A percentile compares a stretch with the other conserved stretches of the same genome.
Conservation (phyloP, 352 stramenopile genomes). For the Pythium graminicola region DNA sequence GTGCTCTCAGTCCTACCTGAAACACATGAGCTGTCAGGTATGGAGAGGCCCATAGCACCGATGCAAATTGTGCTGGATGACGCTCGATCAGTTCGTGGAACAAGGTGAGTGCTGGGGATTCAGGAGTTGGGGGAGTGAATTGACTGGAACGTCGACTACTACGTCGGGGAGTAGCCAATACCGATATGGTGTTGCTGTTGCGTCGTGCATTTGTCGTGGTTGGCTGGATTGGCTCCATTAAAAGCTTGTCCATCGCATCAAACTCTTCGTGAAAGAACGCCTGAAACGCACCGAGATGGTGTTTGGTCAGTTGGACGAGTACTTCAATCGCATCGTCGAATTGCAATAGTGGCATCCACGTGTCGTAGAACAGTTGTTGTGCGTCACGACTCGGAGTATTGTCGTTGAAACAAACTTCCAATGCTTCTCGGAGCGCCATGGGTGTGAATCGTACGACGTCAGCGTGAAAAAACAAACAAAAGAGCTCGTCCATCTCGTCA, state of each 20-base stretch:
- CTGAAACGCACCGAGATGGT: slow-evolving; percentile 31
- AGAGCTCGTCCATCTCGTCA: slow-evolving; percentile 35
- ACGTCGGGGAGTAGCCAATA: neutral
- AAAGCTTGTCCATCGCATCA: slow-evolving; percentile 41
- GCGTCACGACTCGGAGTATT: slow-evolving; percentile 9
- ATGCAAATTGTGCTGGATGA: slow-evolving; percentile 41
- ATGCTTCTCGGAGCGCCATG: slow-evolving; percentile 26
- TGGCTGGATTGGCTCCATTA: slow-evolving; percentile 22
- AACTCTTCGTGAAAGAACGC: slow-evolving; percentile 42
- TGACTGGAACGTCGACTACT: neutral
- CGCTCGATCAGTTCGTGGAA: slow-evolving; percentile 63
- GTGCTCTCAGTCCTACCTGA: slow-evolving; percentile 50
- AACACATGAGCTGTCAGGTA: slow-evolving; percentile 67
- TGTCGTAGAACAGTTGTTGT: slow-evolving; percentile 31
- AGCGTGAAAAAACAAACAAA: slow-evolving; percentile 29
- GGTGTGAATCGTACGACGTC: slow-evolving; percentile 28
- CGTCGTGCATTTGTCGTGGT: neutral
- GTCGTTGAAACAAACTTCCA: slow-evolving; percentile 33
- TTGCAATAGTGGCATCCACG: slow-evolving; percentile 29
- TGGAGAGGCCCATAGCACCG: slow-evolving; percentile 51
- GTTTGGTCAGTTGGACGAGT: slow-evolving; percentile 25
- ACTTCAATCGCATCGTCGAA: slow-evolving; percentile 21
- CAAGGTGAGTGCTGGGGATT: slow-evolving; percentile 12
- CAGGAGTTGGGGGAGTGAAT: neutral
- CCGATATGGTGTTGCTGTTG: neutral